Conservation (phyloP, 1,139 yeast species). For the Blastobotrys arbuscula region DNA sequence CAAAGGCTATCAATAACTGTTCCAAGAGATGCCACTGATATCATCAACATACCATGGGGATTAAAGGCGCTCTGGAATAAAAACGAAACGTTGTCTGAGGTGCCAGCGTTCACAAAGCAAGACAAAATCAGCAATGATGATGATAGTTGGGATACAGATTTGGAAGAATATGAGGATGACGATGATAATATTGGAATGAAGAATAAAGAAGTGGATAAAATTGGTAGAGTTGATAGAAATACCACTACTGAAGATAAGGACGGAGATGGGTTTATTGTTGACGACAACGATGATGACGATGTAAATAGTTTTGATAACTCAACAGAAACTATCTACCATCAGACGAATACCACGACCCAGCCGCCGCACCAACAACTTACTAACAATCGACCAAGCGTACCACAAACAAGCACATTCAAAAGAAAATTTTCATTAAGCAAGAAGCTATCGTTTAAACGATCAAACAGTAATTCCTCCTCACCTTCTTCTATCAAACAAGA, state of each 20-base stretch:
- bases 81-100: slow-evolving; percentile 13
- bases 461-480: slow-evolving; percentile 12
- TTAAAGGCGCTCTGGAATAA: slow-evolving; percentile 32
- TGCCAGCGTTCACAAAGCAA: slow-evolving; percentile 7
- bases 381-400: slow-evolving; percentile 9
- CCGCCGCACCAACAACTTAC: too few relatives aligned
- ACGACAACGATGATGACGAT: background rate
- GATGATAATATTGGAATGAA: background rate
- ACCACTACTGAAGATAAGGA: slow-evolving; percentile 16
- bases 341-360: background rate
- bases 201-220: slow-evolving; percentile 11
- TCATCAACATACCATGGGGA: slow-evolving; percentile 35
- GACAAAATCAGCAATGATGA: slow-evolving; percentile 4
- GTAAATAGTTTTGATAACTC: background rate
- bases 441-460: slow-evolving; percentile 16
- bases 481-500: background rate
- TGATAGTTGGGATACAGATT: slow-evolving; percentile 14
- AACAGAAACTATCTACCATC: background rate
- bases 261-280: background rate
- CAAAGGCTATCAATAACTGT: slow-evolving; percentile 29
- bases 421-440: slow-evolving; percentile 18
- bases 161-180: slow-evolving; percentile 13
- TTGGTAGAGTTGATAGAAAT: too few relatives aligned
- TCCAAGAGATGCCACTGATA: slow-evolving; percentile 34
- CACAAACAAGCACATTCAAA: slow-evolving; percentile 14